Evolutionary conservation across 2,329 filamentous ascomycete species (phyloP).

Genomic region (Fusarium denticulatum): DNA sequence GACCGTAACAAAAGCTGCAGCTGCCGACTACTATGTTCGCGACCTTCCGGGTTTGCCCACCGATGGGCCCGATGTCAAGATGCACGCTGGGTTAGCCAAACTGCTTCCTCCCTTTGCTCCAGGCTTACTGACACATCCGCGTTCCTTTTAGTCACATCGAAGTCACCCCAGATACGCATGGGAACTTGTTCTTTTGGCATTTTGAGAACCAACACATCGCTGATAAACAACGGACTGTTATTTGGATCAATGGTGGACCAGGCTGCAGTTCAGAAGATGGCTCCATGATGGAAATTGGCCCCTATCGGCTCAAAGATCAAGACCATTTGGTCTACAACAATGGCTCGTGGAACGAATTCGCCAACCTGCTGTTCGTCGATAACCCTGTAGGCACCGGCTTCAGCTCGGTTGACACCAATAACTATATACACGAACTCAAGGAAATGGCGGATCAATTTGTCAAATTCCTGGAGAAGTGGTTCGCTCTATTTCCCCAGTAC

Average conservation of each 20-base stretch:
- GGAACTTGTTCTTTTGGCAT: conserved; percentile 98
- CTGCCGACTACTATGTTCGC: conserved; percentile 88
- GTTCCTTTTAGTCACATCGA: conserved; percentile 79
- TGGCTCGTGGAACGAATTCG: conserved; percentile 98
- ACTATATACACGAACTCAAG: conserved; percentile 83
- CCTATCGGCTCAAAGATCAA: conserved; percentile 84
- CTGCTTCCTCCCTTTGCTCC: not conserved
- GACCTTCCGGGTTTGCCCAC: conserved; percentile 85
- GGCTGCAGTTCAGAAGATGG: conserved; percentile 98
- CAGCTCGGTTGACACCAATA: conserved; percentile 93
- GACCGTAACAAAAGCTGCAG: conserved; percentile 43
- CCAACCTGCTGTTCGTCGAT: conserved; percentile 95
- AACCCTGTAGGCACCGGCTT: conserved; percentile 97
- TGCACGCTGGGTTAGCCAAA: conserved; percentile 90
- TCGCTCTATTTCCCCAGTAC: conserved; percentile 89
- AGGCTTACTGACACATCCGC: conserved; percentile 36
- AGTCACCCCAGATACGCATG: conserved; percentile 83
- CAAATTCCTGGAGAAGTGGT: conserved; percentile 91
- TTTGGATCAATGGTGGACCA: conserved; percentile 97
- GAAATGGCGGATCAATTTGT: conserved; percentile 93
- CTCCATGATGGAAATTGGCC: conserved; percentile 94
- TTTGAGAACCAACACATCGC: conserved; percentile 96
- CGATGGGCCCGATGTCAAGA: conserved; percentile 80
- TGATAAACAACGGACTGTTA: conserved; percentile 86
- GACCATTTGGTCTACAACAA: conserved; percentile 80